Base-by-base conservation (phyloP, 495 filamentous ascomycete genomes). In the Talaromyces proteolyticus region DNA sequence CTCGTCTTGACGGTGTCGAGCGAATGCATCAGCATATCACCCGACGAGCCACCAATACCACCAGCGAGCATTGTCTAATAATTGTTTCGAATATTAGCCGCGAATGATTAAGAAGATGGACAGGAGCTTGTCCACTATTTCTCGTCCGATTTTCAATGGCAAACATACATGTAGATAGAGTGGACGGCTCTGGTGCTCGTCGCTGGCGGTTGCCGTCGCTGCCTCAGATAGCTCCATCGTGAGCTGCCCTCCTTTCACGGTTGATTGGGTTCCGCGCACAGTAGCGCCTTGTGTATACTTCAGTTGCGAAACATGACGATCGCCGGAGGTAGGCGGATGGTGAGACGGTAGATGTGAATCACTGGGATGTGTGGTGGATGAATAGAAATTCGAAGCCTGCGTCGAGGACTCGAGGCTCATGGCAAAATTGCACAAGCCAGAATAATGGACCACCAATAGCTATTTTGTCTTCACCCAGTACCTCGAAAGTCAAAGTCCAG, bases 1-100 rank as follows among this genome's bases (percentile, higher is more conserved):
- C 93, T 80, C n/a, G 93, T 98, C 69, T 98, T 98, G 48, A 98
- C 93, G 6, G 93, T 98, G 70, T 98, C 93, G 64, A 98, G 79
- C 41, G 92, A 96, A 67, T 98, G 93, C 94, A 98, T 97, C 52
- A 98, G 73, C 80, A 98, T 89, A 67, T 98, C 93, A 45, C 93
- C 93, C 42, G 86, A 91, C 23, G 86, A 89, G 21, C 93, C 93
- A 54, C 93, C 93, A 20, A 88, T 63, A 47, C 91, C 93, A 50
- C 93, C 93, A 11, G 94, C 93, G 52, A 97, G 72, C 92, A 96
- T 97, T 59, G 85, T 86, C 89, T 98, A n/a, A n/a, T n/a, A n/a
- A n/a, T n/a, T 38, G 29, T 2, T 34, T 34, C 29, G 14, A 34
- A 4, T 12, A 34, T n/a, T n/a, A 34, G 29, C 14, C 29, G 14